phyloP scores from a whole-genome alignment of 2,329 filamentous ascomycete species.

The Beauveria scarabaeidicola region DNA sequence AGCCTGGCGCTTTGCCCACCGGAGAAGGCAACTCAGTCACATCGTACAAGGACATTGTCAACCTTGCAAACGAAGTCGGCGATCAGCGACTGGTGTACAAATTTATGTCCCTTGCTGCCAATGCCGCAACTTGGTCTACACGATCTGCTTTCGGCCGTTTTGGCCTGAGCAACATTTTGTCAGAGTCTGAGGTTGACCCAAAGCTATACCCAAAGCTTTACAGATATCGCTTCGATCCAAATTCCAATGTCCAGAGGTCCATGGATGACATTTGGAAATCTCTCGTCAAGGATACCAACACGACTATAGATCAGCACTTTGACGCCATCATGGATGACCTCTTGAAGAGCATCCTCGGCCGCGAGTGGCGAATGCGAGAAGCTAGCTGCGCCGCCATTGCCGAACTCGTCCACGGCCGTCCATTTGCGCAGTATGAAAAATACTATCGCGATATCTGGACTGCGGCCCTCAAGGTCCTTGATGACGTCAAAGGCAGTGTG shows the following conservation, averaged over 20 bases:
- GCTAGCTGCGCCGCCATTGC: constrained; percentile 86
- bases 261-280: constrained; percentile 99
- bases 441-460: constrained; percentile 82
- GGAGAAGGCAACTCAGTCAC: constrained; percentile 84
- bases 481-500: constrained; percentile 92
- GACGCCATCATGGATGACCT: constrained; percentile 84
- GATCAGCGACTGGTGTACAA: constrained; percentile 95
- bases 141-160: constrained; percentile 92
- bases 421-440: constrained; percentile 67
- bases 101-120: constrained; percentile 95
- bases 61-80: constrained; percentile 87
- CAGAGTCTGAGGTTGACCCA: constrained; percentile 78
- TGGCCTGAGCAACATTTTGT: constrained; percentile 83
- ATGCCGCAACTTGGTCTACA: constrained; percentile 96
- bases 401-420: constrained; percentile 76
- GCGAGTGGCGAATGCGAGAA: constrained; percentile 88
- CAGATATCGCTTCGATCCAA: constrained; percentile 91
- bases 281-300: constrained; percentile 78
- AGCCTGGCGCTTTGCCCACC: constrained; percentile 80
- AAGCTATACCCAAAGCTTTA: constrained; percentile 94
- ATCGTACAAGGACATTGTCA: constrained; percentile 97
- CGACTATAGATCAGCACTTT: constrained; percentile 72
- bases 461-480: constrained; percentile 79
- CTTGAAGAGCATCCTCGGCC: constrained; percentile 74
- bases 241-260: constrained; percentile 80